Conservation (phyloP, 2,329 filamentous ascomycete genomes). For the Colletotrichum destructivum region DNA sequence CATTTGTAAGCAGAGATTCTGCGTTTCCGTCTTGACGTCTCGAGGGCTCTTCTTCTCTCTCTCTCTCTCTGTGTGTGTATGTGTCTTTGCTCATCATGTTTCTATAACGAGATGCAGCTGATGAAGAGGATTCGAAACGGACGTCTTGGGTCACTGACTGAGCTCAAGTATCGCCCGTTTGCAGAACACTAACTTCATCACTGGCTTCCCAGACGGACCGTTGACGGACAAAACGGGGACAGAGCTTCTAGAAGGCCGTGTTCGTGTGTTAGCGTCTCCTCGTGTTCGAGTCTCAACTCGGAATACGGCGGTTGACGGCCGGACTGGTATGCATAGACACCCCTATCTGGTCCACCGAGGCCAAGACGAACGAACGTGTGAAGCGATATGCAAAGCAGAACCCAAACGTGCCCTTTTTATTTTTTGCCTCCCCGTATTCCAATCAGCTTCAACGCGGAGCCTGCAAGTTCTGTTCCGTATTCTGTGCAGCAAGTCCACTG, state of each 20-base stretch:
- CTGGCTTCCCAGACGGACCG: background rate
- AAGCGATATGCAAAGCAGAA: constrained; percentile 8
- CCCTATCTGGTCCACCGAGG: constrained; percentile 3
- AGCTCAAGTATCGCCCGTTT: background rate
- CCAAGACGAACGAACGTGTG: constrained; percentile 3
- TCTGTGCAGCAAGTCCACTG: constrained; percentile 2
- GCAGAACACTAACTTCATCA: background rate
- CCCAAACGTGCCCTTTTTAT: background rate
- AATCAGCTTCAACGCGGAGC: background rate
- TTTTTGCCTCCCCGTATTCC: constrained; percentile 18
- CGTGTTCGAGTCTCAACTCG: constrained; percentile 3
- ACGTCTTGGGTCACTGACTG: background rate
- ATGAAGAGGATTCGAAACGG: constrained; percentile 26
- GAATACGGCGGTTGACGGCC: background rate
- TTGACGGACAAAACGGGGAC: background rate
- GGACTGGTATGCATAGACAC: background rate
- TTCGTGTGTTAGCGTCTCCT: constrained; percentile 5
- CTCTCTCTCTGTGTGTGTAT: too few relatives aligned
- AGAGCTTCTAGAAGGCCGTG: constrained; percentile 15
- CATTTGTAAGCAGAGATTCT: constrained; percentile 8
- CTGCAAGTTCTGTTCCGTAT: constrained; percentile 16
- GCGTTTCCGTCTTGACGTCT: background rate
- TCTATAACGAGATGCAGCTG: constrained; percentile 5
- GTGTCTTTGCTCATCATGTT: background rate
- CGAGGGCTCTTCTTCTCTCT: background rate